Conservation (phyloP, 83 land plant species). For the Picea abies region DNA sequence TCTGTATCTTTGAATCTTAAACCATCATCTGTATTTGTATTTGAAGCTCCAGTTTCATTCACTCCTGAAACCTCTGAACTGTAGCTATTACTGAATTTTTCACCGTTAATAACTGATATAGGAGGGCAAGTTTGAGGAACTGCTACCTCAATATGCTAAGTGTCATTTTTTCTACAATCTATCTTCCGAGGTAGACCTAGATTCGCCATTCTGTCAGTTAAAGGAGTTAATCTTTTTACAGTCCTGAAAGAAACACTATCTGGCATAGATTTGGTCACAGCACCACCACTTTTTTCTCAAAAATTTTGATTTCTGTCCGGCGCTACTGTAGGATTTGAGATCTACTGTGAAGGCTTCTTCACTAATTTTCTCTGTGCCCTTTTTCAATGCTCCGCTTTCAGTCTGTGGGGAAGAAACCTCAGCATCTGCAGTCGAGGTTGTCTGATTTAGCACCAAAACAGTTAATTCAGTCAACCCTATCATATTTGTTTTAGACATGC, state of each 20-base stretch:
- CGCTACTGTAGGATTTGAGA: slow-evolving; percentile 18
- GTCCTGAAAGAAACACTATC: slow-evolving; percentile 7
- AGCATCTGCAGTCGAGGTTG: no score
- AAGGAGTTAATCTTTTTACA: slow-evolving; percentile 37
- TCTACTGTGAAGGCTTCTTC: slow-evolving; percentile 14
- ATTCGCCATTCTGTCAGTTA: slow-evolving; percentile 46
- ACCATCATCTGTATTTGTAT: not conserved
- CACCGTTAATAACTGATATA: slow-evolving; percentile 22
- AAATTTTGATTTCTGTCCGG: slow-evolving; percentile 25
- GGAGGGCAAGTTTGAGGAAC: slow-evolving; percentile 36
- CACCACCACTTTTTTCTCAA: slow-evolving; percentile 18
- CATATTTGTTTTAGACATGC: no score
- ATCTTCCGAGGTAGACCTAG: slow-evolving; percentile 41
- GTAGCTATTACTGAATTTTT: slow-evolving; percentile 33
- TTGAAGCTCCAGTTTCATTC: not conserved
- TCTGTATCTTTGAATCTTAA: not conserved
- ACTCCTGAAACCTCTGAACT: slow-evolving; percentile 22
- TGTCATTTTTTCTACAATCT: slow-evolving; percentile 32
- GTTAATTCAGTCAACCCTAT: no score
- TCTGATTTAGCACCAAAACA: no score
- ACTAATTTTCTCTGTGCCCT: not conserved
- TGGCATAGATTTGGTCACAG: not conserved
- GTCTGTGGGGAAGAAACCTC: slow-evolving; percentile 45
- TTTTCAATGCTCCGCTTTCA: slow-evolving; percentile 46
- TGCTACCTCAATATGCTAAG: slow-evolving; percentile 79